Evolutionary conservation across 2,329 filamentous ascomycete species (phyloP).

Genomic region (Colletotrichum cereale): DNA sequence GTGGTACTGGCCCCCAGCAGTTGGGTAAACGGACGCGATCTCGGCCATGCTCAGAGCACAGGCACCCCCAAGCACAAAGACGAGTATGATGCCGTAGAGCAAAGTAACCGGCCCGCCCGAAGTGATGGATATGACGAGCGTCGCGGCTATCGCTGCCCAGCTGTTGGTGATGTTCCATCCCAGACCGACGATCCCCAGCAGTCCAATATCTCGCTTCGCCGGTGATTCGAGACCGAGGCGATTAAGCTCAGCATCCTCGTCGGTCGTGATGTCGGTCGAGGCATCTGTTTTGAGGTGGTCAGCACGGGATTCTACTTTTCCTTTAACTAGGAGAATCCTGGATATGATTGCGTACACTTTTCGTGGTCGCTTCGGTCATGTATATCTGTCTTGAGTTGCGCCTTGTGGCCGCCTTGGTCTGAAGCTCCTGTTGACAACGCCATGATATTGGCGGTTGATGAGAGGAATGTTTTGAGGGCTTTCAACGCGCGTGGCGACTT

Average conservation of each 20-base stretch:
- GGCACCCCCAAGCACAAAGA: conserved; percentile 44
- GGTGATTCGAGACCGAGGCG: conserved; percentile 23
- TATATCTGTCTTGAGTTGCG: background rate
- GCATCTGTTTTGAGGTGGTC: background rate
- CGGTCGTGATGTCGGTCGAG: background rate
- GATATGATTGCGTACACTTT: background rate
- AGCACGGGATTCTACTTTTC: background rate
- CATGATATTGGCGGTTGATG: background rate
- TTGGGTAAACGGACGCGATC: conserved; percentile 52
- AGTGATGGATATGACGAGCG: conserved; percentile 40
- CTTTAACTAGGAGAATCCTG: background rate
- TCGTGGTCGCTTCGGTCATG: background rate
- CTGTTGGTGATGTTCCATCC: conserved; percentile 44
- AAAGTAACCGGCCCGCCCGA: conserved; percentile 34
- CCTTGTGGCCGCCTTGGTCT: background rate
- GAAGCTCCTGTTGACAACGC: background rate
- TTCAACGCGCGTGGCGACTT: background rate
- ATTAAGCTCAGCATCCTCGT: conserved; percentile 21
- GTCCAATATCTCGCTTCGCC: conserved; percentile 25
- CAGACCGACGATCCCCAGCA: conserved; percentile 7
- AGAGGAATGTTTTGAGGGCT: background rate
- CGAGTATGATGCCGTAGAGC: conserved; percentile 49
- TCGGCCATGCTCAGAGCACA: conserved; percentile 51
- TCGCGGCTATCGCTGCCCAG: conserved; percentile 44
- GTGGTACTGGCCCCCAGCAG: conserved; percentile 55